Percentiles rank a stretch among this genome's conserved stretches.
Conservation (phyloP, 2,329 filamentous ascomycete genomes). For the Xylaria sp. region DNA sequence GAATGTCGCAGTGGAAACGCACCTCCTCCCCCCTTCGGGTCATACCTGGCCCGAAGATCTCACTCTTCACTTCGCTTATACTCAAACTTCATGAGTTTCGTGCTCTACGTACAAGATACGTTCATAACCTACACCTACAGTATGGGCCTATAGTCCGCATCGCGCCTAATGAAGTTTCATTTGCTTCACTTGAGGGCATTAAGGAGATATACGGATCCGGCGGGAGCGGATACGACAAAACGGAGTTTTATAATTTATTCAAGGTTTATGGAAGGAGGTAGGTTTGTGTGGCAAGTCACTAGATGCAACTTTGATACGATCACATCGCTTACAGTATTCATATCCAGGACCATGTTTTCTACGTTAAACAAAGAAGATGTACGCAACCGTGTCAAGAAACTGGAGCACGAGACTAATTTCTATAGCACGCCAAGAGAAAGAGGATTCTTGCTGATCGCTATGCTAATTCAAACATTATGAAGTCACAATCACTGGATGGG, state of each 20-base stretch:
- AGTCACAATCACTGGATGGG: conserved; percentile 63
- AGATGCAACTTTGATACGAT: too few relatives aligned
- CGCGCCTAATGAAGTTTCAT: conserved; percentile 68
- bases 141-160: conserved; percentile 70
- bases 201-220: conserved; percentile 72
- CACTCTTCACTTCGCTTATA: conserved; percentile 62
- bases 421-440: conserved; percentile 71
- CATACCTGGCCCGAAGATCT: conserved; percentile 61
- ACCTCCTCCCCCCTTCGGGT: conserved; percentile 53
- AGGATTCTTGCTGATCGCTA: conserved; percentile 74
- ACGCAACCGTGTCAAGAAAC: conserved; percentile 4
- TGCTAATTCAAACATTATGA: conserved; percentile 74
- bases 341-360: conserved; percentile 68
- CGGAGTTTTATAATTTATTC: conserved; percentile 72
- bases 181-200: conserved; percentile 65
- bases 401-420: conserved; percentile 21
- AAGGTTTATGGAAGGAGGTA: conserved; percentile 67
- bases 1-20: conserved; percentile 41
- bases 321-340: conserved; percentile 20
- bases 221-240: conserved; percentile 73
- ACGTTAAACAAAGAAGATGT: conserved; percentile 60
- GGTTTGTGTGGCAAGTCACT: conserved; percentile 31
- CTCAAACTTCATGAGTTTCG: conserved; percentile 68
- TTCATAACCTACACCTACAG: conserved; percentile 64
- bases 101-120: conserved; percentile 63